Conservation (phyloP, 2,329 filamentous ascomycete genomes). For the Microsporum canis region DNA sequence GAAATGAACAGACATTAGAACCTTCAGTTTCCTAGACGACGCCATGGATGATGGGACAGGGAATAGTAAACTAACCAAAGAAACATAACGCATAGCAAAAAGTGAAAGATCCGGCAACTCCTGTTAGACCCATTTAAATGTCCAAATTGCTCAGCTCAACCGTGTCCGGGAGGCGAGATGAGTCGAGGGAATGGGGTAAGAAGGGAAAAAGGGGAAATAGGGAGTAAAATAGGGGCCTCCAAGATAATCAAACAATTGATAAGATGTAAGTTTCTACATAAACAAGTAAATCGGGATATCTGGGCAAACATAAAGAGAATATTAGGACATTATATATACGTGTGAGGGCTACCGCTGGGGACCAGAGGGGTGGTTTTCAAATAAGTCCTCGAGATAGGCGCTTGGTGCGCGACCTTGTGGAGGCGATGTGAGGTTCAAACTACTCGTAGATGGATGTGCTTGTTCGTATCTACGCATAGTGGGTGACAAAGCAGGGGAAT, state of each 20-base stretch:
- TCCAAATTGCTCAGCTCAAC: neutral
- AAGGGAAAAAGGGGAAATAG: neutral
- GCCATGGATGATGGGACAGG: neutral
- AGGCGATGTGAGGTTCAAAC: conserved; percentile 52
- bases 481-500: conserved; percentile 48
- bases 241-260: neutral
- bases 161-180: neutral
- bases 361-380: conserved; percentile 53
- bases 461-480: conserved; percentile 30
- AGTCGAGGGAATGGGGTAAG: neutral
- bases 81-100: neutral
- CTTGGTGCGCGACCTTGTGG: conserved; percentile 67
- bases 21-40: neutral
- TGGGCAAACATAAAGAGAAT: neutral
- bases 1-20: neutral
- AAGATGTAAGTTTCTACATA: neutral
- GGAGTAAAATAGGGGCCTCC: neutral
- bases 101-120: neutral
- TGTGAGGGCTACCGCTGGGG: conserved; percentile 7
- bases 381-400: conserved; percentile 79
- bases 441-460: conserved; percentile 41
- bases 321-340: neutral
- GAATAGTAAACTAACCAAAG: neutral
- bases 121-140: neutral
- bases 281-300: neutral